Base-by-base conservation (phyloP, 306 rosid species). In the Cicer bijugum region DNA sequence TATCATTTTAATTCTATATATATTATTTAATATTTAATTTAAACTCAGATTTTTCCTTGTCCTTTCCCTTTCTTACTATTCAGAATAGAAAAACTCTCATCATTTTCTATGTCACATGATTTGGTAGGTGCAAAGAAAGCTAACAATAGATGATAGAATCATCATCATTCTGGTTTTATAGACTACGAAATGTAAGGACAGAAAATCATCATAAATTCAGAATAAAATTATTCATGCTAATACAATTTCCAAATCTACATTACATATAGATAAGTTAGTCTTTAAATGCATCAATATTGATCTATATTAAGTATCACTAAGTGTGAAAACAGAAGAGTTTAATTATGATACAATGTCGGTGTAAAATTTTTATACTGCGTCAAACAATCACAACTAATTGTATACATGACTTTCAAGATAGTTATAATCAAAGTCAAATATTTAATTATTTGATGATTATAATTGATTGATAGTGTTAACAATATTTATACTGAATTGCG, bases 171-270 rank as follows among this genome's bases (percentile, higher is more conserved):
- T 51, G 56, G 55, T 20, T 38, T 70, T 61, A 16, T 12, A 65
- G 53, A 62, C 69, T 40, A 61, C n/a, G 38, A 69, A 69, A 74
- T 61, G 69, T 19, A 69, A 45, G 48, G 47, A 81, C 11, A 17
- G 46, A 61, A 37, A 42, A 50, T 60, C 39, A 56, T 11, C 37
- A 9, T 66, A 62, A 6, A 6, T n/a, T 15, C 23, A 51, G 0
- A 39, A 45, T 11, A 28, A 17, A 75, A 64, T n/a, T 39, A 45
- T 57, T 43, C 63, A 11, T 12, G 37, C 1, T 12, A 2, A 43
- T 35, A 35, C 50, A 67, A 58, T 48, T 58, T 40, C 58, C 37
- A 6, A 72, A 37, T 37, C 55, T 45, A 20, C 69, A 12, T 17
- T 11, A 65, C 39, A 62, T 20, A 66, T 39, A 15, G 37, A 11